Evolutionary conservation across 352 stramenopile species (phyloP).

Genomic region (Globisporangium cylindrosporum): DNA sequence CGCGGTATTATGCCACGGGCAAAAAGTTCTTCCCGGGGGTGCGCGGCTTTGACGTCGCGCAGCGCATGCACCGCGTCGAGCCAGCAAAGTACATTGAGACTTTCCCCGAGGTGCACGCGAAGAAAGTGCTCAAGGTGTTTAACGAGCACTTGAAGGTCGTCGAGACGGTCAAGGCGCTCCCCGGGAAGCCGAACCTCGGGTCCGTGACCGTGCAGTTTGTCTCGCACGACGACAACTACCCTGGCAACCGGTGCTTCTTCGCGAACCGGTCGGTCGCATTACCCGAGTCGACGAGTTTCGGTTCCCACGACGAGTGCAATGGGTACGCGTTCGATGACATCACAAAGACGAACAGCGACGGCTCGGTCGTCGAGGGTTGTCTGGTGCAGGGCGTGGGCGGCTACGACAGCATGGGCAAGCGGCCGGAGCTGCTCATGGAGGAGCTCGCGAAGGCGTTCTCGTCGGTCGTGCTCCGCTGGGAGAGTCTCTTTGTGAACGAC

Average conservation of each 20-base stretch:
- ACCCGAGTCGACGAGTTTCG: slow-evolving; percentile 34
- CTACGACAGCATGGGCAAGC: slow-evolving; percentile 50
- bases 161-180: slow-evolving; percentile 49
- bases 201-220: slow-evolving; percentile 50
- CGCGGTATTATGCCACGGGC: slow-evolving; percentile 52
- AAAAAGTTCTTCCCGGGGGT: slow-evolving; percentile 63
- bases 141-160: slow-evolving; percentile 54
- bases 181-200: slow-evolving; percentile 42
- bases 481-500: slow-evolving; percentile 71
- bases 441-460: slow-evolving; percentile 60
- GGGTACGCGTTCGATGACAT: slow-evolving; percentile 65
- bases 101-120: slow-evolving; percentile 55
- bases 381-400: slow-evolving; percentile 45
- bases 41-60: slow-evolving; percentile 45
- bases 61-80: slow-evolving; percentile 55
- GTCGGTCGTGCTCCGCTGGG: slow-evolving; percentile 68
- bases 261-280: slow-evolving; percentile 51
- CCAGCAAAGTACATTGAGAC: slow-evolving; percentile 55
- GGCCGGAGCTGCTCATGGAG: slow-evolving; percentile 42
- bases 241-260: slow-evolving; percentile 50
- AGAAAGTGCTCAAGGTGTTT: slow-evolving; percentile 45
- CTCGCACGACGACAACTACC: slow-evolving; percentile 33
- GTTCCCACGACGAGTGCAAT: slow-evolving; percentile 63
- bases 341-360: slow-evolving; percentile 30
- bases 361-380: slow-evolving; percentile 42